Conservation (phyloP, 305 asterid species). For the Fraxinus greggii region DNA sequence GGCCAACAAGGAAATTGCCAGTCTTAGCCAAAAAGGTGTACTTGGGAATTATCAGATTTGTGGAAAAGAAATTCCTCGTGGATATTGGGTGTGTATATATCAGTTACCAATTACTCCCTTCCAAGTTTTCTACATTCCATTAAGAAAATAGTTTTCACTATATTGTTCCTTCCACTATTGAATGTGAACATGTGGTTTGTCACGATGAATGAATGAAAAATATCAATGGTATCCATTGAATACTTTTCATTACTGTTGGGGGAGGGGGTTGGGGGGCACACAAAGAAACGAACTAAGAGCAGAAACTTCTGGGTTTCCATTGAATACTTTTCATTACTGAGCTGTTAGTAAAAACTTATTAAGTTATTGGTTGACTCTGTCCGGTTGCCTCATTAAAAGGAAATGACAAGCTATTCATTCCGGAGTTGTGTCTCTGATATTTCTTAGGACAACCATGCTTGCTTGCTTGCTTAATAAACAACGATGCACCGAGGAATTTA, state of each 20-base stretch:
- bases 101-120: slow-evolving; percentile 15
- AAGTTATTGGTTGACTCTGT: neutral
- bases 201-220: neutral
- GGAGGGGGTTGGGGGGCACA: neutral
- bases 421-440: neutral
- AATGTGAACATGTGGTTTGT: neutral
- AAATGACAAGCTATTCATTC: neutral
- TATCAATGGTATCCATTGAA: neutral
- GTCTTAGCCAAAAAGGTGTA: slow-evolving; percentile 41
- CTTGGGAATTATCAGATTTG: slow-evolving; percentile 58
- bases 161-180: neutral
- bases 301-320: neutral
- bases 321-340: neutral
- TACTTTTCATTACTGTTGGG: too few relatives aligned
- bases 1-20: slow-evolving; percentile 34
- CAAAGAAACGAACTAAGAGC: neutral
- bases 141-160: neutral
- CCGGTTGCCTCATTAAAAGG: neutral
- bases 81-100: slow-evolving; percentile 72
- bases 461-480: neutral
- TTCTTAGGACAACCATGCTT: neutral
- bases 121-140: neutral
- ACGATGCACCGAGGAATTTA: neutral
- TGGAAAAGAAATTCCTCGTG: slow-evolving; percentile 84
- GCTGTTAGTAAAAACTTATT: neutral